phyloP scores from a whole-genome alignment of 495 filamentous ascomycete genomes.

The Elaphomyces granulatus region DNA sequence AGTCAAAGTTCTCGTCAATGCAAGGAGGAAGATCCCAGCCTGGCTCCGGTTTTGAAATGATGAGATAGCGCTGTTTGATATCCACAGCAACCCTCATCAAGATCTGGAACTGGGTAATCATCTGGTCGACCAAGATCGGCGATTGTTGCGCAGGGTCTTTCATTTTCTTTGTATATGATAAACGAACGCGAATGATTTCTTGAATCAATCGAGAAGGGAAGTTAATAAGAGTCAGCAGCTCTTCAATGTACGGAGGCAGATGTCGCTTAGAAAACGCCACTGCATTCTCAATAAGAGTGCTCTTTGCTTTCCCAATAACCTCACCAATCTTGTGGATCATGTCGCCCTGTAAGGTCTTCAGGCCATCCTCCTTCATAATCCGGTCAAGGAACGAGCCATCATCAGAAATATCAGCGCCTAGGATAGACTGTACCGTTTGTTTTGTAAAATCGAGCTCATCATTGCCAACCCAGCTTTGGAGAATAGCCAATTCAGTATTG shows the following conservation, averaged over 20 bases:
- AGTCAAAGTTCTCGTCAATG: constrained; percentile 92
- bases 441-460: constrained; percentile 83
- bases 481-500: constrained; percentile 78
- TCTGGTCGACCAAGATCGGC: constrained; percentile 83
- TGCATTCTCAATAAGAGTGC: constrained; percentile 76
- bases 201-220: constrained; percentile 92
- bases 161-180: constrained; percentile 89
- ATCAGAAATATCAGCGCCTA: constrained; percentile 60
- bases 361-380: constrained; percentile 93
- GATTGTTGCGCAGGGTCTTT: constrained; percentile 78
- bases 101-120: constrained; percentile 93
- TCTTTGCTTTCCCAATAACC: constrained; percentile 87
- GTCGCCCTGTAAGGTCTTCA: constrained; percentile 74
- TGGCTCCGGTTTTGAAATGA: constrained; percentile 70
- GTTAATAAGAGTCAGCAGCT: constrained; percentile 87
- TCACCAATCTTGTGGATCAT: constrained; percentile 70
- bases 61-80: constrained; percentile 79
- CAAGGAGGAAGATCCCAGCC: constrained; percentile 94
- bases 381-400: constrained; percentile 88
- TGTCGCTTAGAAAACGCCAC: constrained; percentile 78
- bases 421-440: constrained; percentile 24
- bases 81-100: constrained; percentile 77
- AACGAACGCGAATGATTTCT: constrained; percentile 84
- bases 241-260: constrained; percentile 92
- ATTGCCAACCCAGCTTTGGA: constrained; percentile 95